Evolutionary conservation across 192 early-diverging fungal genomes (phyloP).

Genomic region (Linnemannia schmuckeri): DNA sequence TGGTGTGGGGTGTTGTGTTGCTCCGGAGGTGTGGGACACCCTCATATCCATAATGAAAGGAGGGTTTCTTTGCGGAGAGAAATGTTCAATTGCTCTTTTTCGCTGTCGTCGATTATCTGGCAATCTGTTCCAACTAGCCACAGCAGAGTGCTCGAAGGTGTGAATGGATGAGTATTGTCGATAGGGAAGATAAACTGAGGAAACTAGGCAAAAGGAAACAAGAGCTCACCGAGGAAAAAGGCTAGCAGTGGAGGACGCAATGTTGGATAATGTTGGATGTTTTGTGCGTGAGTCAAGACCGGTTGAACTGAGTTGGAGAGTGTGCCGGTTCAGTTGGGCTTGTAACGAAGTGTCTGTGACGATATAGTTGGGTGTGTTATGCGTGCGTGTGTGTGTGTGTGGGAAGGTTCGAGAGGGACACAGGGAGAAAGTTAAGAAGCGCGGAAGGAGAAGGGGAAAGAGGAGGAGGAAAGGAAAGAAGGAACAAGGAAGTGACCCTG

Average conservation of each 20-base stretch:
- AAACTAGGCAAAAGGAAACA: not conserved
- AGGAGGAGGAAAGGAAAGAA: conserved; percentile 7
- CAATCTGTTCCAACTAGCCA: not conserved
- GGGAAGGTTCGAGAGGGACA: not conserved
- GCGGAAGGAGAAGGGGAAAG: not conserved
- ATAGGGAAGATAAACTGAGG: not conserved
- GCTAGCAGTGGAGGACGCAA: no score
- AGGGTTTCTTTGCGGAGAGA: not conserved
- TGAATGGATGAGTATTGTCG: not conserved
- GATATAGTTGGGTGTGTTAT: not conserved
- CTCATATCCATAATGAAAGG: not conserved
- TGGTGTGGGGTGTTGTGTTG: not conserved
- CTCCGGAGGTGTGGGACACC: not conserved
- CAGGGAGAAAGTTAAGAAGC: not conserved
- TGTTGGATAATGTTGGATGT: no score
- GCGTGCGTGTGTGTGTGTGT: not conserved
- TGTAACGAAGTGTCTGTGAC: not conserved
- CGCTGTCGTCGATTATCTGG: not conserved
- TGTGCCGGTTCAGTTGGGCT: not conserved
- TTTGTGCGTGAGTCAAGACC: no score
- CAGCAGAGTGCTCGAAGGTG: not conserved
- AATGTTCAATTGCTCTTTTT: not conserved
- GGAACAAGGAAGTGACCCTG: not conserved
- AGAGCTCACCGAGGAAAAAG: no score
- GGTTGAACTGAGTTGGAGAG: no score